These are phyloP conservation scores for Gaertneriomyces semiglobifer DNA, from an alignment of 192 early-diverging fungal genomes.

Conservation along the genomic window DNA sequence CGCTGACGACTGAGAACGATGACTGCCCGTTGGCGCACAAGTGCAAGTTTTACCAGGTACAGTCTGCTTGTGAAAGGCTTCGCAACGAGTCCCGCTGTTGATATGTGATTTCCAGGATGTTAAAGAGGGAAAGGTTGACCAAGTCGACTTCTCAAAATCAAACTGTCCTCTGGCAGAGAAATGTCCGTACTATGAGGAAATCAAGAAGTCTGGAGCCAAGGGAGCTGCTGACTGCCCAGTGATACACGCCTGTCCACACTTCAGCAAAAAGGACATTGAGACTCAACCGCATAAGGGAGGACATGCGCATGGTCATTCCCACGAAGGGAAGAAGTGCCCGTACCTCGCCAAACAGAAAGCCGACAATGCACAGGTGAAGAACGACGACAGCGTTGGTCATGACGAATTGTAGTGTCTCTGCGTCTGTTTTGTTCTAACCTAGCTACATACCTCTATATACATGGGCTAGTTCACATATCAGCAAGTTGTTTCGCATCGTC, in stretches of 20 bases:
- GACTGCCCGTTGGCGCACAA: constrained; percentile 35
- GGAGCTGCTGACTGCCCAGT: constrained; percentile 27
- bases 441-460: too few relatives aligned
- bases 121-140: constrained; percentile 29
- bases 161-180: constrained; percentile 39
- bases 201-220: constrained; percentile 19
- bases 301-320: constrained; percentile 21
- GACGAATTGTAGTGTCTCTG: constrained; percentile 1
- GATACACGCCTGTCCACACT: constrained; percentile 30
- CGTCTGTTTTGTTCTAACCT: too few relatives aligned
- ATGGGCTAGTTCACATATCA: constrained; percentile 8
- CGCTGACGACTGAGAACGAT: constrained; percentile 13
- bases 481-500: constrained; percentile 29
- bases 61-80: constrained; percentile 3
- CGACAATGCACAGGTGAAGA: neutral
- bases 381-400: neutral
- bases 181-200: constrained; percentile 42
- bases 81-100: constrained; percentile 1
- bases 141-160: constrained; percentile 23
- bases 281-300: constrained; percentile 20
- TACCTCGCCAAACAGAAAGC: constrained; percentile 11
- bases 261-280: constrained; percentile 23
- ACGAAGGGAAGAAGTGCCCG: constrained; percentile 10
- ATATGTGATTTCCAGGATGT: constrained; percentile 23
- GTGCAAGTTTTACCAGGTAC: constrained; percentile 36